These are phyloP conservation scores for Ilyonectria mors-panacis DNA, from an alignment of 2,329 filamentous ascomycete genomes.

Conservation along the genomic window DNA sequence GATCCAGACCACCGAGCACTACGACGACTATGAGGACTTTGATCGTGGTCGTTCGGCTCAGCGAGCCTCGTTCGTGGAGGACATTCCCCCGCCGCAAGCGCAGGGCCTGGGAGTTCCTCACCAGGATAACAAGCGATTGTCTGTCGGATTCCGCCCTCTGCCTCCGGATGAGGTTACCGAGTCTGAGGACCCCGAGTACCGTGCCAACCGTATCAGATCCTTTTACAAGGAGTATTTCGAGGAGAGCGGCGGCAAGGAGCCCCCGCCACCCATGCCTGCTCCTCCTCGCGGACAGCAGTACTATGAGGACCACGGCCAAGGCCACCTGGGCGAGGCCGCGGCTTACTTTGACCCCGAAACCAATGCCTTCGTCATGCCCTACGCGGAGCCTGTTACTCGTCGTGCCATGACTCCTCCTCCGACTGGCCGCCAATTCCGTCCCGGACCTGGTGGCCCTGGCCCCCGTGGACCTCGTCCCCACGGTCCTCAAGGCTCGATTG, in stretches of 20 bases:
- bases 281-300: conserved; percentile 60
- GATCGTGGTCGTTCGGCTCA: conserved; percentile 55
- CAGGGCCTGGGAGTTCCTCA: conserved; percentile 67
- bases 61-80: conserved; percentile 44
- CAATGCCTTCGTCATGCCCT: conserved; percentile 84
- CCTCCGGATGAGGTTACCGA: conserved; percentile 86
- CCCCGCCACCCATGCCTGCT: conserved; percentile 60
- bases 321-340: conserved; percentile 77
- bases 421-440: conserved; percentile 60
- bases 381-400: conserved; percentile 86
- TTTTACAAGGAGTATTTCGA: conserved; percentile 99
- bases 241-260: conserved; percentile 71
- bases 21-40: conserved; percentile 52
- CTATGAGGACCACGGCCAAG: conserved; percentile 82
- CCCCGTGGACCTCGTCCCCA: conserved; percentile 50
- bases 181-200: conserved; percentile 91
- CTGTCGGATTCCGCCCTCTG: conserved; percentile 84
- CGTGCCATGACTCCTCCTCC: conserved; percentile 97
- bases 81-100: conserved; percentile 42
- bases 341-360: conserved; percentile 76
- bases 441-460: conserved; percentile 45
- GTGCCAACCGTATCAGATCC: conserved; percentile 95
- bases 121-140: conserved; percentile 71
- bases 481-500: conserved; percentile 64
- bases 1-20: conserved; percentile 52